Conservation (phyloP, 495 filamentous ascomycete species). For the Penicillium canescens region DNA sequence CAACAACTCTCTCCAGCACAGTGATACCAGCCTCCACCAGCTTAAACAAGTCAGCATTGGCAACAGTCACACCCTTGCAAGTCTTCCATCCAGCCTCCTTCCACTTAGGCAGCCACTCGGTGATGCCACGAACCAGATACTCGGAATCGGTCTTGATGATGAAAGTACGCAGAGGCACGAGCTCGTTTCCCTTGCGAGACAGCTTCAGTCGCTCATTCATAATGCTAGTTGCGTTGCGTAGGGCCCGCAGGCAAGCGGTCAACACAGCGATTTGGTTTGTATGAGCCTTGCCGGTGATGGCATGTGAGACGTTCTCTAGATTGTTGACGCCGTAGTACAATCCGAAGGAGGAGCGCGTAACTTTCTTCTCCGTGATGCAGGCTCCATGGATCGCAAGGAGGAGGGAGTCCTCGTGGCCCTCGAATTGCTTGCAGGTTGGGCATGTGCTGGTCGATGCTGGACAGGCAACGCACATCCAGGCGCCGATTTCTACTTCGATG, state of each 20-base stretch:
- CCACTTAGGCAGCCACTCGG: conserved; percentile 42
- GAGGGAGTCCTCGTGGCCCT: conserved; percentile 12
- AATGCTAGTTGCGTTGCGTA: conserved; percentile 1
- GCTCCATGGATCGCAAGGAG: conserved; percentile 14
- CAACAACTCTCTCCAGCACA: conserved; percentile 7
- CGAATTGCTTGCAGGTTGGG: conserved; percentile 8
- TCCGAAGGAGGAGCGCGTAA: conserved; percentile 2
- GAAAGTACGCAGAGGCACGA: conserved; percentile 20
- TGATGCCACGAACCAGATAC: conserved; percentile 41
- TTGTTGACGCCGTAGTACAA: conserved; percentile 17
- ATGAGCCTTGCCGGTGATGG: conserved; percentile 2
- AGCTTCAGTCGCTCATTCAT: conserved; percentile 1
- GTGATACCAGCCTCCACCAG: conserved; percentile 4
- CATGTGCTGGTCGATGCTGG: conserved; percentile 6
- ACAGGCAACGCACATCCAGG: conserved; percentile 14
- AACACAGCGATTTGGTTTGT: conserved; percentile 21
- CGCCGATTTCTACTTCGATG: conserved; percentile 10
- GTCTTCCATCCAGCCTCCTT: conserved; percentile 35
- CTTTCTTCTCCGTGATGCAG: not conserved
- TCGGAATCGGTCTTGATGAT: conserved; percentile 50
- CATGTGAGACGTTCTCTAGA: not conserved
- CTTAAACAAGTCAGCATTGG: conserved; percentile 11
- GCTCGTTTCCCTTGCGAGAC: not conserved
- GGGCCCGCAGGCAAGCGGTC: conserved; percentile 13
- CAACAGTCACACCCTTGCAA: conserved; percentile 14